Evolutionary conservation across 2,329 filamentous ascomycete genomes (phyloP), one percentile per base, ranked within the genome.

Genomic region (Scleromitrula shiraiana): DNA sequence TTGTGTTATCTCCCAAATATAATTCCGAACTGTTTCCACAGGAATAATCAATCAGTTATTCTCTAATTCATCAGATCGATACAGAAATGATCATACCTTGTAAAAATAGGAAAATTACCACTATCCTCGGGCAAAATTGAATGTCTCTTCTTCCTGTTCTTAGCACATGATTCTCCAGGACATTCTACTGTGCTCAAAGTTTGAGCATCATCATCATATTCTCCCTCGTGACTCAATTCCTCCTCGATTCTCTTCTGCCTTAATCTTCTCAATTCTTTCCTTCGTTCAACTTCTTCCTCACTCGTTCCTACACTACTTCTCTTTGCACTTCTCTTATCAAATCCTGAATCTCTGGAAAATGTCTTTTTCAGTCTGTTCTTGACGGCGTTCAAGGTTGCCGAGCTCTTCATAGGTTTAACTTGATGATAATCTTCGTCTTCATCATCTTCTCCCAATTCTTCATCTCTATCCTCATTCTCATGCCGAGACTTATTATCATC

Each of bases 161-260:
- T 24, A 3, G 15, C 3, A 24, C 48, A 24, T 17, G 49, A 5
- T 32, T 15, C 35, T 53, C 39, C n/a, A 15, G 29, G 12, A 36
- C 37, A 42, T 10, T 47, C 38, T 1, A 42, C 29, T 7, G 55
- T 54, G 19, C 50, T 43, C 7, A 62, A 10, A 15, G 61, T 62
- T 36, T 59, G 62, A 19, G 62, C 63, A 53, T 65, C 62, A 19
- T 65, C 62, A 15, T 69, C 66, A 39, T 67, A 65, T 8, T 62
- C 58, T 29, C 68, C 63, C 30, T 77, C 75, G 32, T 63, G 70
- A 38, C 72, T 69, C 3, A 81, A 65, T 55, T 80, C 77, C 36
- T 78, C 71, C 52, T 75, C 74, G n/a, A 80, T 80, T 52, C 76
- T 70, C 54, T 72, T 73, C 41, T 74, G 72, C 61, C 76, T 72